Conservation (phyloP, 495 filamentous ascomycete species). For the Stereocaulon alpinum region DNA sequence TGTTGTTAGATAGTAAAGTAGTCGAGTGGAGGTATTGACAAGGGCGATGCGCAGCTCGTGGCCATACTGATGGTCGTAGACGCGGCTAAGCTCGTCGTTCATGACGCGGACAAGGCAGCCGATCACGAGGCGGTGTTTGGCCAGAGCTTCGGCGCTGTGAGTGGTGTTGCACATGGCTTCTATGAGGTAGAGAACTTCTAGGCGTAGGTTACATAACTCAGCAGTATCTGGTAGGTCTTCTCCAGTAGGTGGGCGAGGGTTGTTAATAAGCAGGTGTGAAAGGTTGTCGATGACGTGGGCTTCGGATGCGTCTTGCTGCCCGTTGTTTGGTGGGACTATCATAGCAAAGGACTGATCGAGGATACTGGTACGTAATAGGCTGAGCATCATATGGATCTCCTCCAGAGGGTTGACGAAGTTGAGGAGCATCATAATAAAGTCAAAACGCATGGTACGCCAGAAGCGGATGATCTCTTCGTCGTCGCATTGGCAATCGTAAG, state of each 20-base stretch:
- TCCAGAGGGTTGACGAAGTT: constrained; percentile 46
- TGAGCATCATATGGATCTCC: constrained; percentile 48
- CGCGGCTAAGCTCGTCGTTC: constrained; percentile 49
- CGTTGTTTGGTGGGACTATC: constrained; percentile 39
- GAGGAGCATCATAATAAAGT: constrained; percentile 56
- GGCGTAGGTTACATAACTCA: constrained; percentile 46
- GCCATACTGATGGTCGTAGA: constrained; percentile 42
- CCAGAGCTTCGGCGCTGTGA: constrained; percentile 44
- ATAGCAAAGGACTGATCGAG: constrained; percentile 49
- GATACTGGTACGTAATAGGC: constrained; percentile 50
- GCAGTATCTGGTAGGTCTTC: constrained; percentile 36
- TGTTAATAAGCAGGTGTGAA: constrained; percentile 48
- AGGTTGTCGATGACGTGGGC: constrained; percentile 50
- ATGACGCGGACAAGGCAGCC: constrained; percentile 52
- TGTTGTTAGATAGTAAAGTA: constrained; percentile 49
- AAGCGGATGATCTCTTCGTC: constrained; percentile 38
- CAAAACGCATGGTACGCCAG: constrained; percentile 51
- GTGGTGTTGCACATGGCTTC: constrained; percentile 35
- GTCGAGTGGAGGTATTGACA: constrained; percentile 51
- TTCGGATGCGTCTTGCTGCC: constrained; percentile 45
- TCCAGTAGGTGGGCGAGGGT: constrained; percentile 38
- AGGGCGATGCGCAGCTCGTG: constrained; percentile 31
- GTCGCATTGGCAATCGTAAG: constrained; percentile 37
- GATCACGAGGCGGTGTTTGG: constrained; percentile 43
- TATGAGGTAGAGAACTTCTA: constrained; percentile 47